These are phyloP conservation scores for Gracilaria domingensis DNA, from an alignment of 23 red algal species.

Conservation along the genomic window DNA sequence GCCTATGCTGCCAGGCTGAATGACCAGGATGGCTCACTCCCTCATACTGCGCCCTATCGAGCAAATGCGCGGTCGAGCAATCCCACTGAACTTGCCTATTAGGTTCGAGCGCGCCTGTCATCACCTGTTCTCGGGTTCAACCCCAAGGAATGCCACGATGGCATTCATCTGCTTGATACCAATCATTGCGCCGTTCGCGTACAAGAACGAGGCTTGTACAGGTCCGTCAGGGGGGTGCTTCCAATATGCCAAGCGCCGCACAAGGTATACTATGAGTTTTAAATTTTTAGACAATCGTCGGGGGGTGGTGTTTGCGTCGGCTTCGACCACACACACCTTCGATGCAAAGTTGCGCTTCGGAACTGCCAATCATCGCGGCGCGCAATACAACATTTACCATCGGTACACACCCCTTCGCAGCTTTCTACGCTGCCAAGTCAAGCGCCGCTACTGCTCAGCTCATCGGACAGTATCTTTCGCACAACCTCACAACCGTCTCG, in stretches of 20 bases:
- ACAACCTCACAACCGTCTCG: background rate
- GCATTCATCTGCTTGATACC: slow-evolving; percentile 81
- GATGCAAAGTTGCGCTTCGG: slow-evolving; percentile 84
- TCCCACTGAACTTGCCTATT: slow-evolving; percentile 81
- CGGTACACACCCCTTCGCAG: background rate
- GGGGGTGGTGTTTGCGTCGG: slow-evolving; percentile 90
- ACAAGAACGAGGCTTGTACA: slow-evolving; percentile 86
- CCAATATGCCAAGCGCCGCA: slow-evolving; percentile 33
- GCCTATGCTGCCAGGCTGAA: slow-evolving; percentile 82
- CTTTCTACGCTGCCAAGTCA: no score
- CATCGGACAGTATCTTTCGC: background rate
- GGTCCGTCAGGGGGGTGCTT: slow-evolving; percentile 76
- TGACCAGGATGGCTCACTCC: slow-evolving; percentile 71
- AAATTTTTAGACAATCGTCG: slow-evolving; percentile 66
- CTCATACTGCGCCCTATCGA: slow-evolving; percentile 73
- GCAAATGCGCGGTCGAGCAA: slow-evolving; percentile 63
- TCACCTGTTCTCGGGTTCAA: slow-evolving; percentile 91
- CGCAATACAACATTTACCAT: slow-evolving; percentile 82
- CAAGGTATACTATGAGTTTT: slow-evolving; percentile 90
- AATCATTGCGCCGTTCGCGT: slow-evolving; percentile 91
- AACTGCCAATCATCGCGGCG: slow-evolving; percentile 80
- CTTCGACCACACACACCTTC: slow-evolving; percentile 83
- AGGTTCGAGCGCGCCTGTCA: slow-evolving; percentile 83
- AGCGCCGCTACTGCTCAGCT: background rate
- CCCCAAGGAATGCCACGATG: slow-evolving; percentile 86